These are phyloP conservation scores for Blastocystis sp. DNA, from an alignment of 352 stramenopile species.

Conservation along the genomic window DNA sequence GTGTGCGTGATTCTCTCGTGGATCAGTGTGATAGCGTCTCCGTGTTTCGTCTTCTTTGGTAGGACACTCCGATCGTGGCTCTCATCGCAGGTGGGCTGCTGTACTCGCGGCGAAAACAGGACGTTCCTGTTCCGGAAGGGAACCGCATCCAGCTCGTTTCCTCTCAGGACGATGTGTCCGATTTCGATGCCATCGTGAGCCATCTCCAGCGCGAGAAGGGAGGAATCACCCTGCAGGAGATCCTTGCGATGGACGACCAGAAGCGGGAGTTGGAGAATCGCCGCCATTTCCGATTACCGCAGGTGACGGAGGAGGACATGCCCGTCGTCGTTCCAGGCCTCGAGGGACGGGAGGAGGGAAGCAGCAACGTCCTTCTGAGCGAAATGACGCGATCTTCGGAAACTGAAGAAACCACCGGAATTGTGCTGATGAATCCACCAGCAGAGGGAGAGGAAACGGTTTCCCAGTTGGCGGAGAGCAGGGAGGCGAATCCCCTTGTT, in stretches of 20 bases:
- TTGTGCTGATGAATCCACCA: too few relatives aligned
- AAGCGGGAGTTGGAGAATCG: background rate
- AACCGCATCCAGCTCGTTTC: background rate
- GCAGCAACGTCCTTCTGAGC: background rate
- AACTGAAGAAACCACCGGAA: too few relatives aligned
- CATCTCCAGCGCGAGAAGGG: background rate
- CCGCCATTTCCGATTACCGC: background rate
- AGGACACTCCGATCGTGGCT: background rate
- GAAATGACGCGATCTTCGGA: background rate
- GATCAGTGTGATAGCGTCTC: slow-evolving; percentile 20
- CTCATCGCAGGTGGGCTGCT: slow-evolving; percentile 21
- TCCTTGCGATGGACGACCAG: background rate
- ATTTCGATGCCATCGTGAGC: background rate
- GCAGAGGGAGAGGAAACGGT: too few relatives aligned
- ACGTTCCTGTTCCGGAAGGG: background rate
- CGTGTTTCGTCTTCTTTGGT: slow-evolving; percentile 48
- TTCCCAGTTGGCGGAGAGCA: too few relatives aligned
- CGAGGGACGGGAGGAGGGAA: background rate
- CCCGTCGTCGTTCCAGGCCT: slow-evolving; percentile 11
- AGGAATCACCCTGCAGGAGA: background rate
- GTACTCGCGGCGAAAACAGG: slow-evolving; percentile 13
- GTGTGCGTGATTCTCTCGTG: slow-evolving; percentile 57
- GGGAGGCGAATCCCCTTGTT: too few relatives aligned
- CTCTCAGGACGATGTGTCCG: background rate
- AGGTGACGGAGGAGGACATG: slow-evolving; percentile 4